These are phyloP conservation scores for Alternaria solani DNA, from an alignment of 2,329 filamentous ascomycete species.

Conservation along the genomic window DNA sequence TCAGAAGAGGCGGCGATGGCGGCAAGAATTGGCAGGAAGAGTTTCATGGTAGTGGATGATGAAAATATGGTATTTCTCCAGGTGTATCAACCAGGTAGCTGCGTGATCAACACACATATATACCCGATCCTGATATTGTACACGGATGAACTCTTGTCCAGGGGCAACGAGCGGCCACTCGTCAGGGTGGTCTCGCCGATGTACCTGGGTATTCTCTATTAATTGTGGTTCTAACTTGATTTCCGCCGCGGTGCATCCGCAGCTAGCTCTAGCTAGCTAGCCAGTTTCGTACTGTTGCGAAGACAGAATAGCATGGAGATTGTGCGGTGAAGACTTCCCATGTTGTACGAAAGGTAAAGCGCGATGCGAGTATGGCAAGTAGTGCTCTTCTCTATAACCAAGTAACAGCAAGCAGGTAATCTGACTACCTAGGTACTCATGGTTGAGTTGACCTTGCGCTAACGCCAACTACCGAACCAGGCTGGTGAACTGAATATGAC, in stretches of 20 bases:
- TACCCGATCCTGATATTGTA: neutral
- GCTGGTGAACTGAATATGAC: neutral
- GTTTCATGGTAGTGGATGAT: neutral
- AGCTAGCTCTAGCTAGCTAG: neutral
- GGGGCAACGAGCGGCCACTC: neutral
- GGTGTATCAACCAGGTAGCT: neutral
- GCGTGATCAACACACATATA: neutral
- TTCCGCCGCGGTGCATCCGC: neutral
- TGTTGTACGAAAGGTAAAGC: neutral
- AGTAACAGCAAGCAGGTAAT: neutral
- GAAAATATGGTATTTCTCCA: neutral
- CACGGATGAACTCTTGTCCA: neutral
- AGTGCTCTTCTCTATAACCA: neutral
- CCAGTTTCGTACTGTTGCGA: neutral
- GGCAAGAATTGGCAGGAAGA: neutral
- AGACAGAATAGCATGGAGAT: neutral
- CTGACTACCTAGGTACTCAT: too few species aligned
- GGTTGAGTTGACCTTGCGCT: neutral
- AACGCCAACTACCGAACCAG: neutral
- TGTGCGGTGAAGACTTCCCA: neutral
- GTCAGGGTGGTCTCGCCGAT: neutral
- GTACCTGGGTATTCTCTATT: neutral
- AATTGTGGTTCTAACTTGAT: neutral
- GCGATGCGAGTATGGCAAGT: neutral
- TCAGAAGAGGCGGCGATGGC: neutral